phyloP scores from a whole-genome alignment of 2,329 filamentous ascomycete genomes.

The Teratosphaeria pseudoeucalypti region DNA sequence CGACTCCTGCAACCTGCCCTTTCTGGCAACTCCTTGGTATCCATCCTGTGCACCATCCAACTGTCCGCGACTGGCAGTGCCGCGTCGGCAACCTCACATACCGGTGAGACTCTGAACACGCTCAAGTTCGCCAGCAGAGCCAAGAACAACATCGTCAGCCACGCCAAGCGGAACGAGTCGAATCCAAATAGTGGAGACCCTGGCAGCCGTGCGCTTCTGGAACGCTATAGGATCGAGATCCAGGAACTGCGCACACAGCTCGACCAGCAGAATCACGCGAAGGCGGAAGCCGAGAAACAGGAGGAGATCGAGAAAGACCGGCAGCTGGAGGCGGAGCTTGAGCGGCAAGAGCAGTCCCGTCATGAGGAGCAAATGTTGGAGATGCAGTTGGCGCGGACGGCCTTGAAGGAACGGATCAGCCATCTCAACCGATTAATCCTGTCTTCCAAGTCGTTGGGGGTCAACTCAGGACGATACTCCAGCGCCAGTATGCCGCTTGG shows the following conservation, averaged over 20 bases:
- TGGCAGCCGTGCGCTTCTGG: constrained; percentile 74
- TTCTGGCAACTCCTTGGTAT: constrained; percentile 87
- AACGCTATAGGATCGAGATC: constrained; percentile 91
- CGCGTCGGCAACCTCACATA: constrained; percentile 63
- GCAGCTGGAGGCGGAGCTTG: constrained; percentile 53
- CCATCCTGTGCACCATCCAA: constrained; percentile 93
- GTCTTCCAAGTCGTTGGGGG: constrained; percentile 89
- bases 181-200: constrained; percentile 67
- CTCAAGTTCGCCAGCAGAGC: constrained; percentile 93
- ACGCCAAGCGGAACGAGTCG: constrained; percentile 90
- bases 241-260: constrained; percentile 69
- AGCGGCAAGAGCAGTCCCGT: constrained; percentile 58
- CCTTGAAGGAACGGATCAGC: constrained; percentile 92
- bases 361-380: constrained; percentile 97
- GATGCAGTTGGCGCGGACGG: constrained; percentile 93
- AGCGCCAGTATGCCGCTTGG: constrained; percentile 26
- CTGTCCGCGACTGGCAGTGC: constrained; percentile 60
- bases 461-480: constrained; percentile 65
- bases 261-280: constrained; percentile 65
- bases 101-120: constrained; percentile 84
- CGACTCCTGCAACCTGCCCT: constrained; percentile 83
- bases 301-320: constrained; percentile 63
- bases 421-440: constrained; percentile 91
- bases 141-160: constrained; percentile 95
- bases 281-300: constrained; percentile 45